Conservation (phyloP, 2,329 filamentous ascomycete genomes). For the Aspergillus sp. region DNA sequence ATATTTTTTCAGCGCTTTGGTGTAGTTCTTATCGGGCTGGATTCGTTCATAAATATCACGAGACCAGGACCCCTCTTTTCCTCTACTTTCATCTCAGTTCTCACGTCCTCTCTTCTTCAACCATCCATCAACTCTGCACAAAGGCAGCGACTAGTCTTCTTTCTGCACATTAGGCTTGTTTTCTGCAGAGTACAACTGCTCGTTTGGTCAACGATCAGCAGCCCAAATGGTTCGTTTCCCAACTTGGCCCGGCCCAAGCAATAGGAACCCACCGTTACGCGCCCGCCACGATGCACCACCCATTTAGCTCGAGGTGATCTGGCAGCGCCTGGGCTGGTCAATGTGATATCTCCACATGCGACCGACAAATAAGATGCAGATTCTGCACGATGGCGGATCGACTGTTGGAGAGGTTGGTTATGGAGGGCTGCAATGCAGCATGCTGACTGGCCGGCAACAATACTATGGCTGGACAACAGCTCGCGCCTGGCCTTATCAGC, state of each 20-base stretch:
- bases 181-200: constrained; percentile 7
- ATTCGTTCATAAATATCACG: constrained; percentile 8
- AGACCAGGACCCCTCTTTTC: not conserved
- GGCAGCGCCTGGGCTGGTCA: constrained; percentile 2
- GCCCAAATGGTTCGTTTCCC: constrained; percentile 4
- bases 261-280: constrained; percentile 29
- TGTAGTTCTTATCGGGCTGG: not conserved
- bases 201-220: constrained; percentile 12
- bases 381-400: constrained; percentile 18
- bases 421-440: constrained; percentile 17
- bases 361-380: constrained; percentile 28
- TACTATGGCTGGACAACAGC: constrained; percentile 3
- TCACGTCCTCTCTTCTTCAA: not conserved
- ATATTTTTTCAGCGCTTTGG: not conserved
- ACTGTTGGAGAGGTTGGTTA: constrained; percentile 24
- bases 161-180: not conserved
- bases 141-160: not conserved
- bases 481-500: constrained; percentile 18
- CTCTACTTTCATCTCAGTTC: not conserved
- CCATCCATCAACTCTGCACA: not conserved
- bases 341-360: constrained; percentile 30
- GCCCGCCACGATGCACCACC: constrained; percentile 20
- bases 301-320: constrained; percentile 19
- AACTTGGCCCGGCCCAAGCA: constrained; percentile 16
- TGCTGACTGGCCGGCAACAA: constrained; percentile 14